A percentile compares a stretch with the other conserved stretches of the same genome.
Evolutionary conservation across 805 yeast species (phyloP).

Genomic region (Pichia phayaonensis): DNA sequence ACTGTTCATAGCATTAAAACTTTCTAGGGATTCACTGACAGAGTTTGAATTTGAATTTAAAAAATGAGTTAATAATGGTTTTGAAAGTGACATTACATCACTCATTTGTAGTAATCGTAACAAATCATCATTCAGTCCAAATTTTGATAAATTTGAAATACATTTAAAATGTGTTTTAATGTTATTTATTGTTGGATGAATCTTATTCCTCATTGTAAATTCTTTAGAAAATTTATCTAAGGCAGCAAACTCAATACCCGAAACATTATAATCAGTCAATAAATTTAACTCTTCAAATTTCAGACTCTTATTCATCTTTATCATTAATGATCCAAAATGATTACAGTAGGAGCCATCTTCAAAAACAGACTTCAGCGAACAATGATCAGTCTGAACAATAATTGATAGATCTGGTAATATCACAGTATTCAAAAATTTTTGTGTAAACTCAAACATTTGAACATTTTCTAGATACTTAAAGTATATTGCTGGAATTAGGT

Average conservation of each 20-base stretch:
- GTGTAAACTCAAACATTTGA: slow-evolving; percentile 42
- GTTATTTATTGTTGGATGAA: background rate
- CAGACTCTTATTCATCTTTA: slow-evolving; percentile 53
- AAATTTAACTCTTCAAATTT: slow-evolving; percentile 70
- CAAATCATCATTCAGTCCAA: slow-evolving; percentile 59
- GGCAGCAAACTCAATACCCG: slow-evolving; percentile 40
- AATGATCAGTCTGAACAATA: slow-evolving; percentile 44
- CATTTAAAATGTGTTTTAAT: slow-evolving; percentile 5
- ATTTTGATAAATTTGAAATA: slow-evolving; percentile 38
- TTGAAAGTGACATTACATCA: slow-evolving; percentile 68
- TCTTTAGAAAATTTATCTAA: slow-evolving; percentile 32
- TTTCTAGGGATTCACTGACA: slow-evolving; percentile 46
- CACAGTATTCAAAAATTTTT: slow-evolving; percentile 43
- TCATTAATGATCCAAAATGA: slow-evolving; percentile 52
- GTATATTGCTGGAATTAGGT: slow-evolving; percentile 59
- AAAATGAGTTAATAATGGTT: slow-evolving; percentile 46
- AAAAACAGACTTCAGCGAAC: slow-evolving; percentile 44
- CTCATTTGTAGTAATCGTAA: slow-evolving; percentile 68
- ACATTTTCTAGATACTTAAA: slow-evolving; percentile 47
- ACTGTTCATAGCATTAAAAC: slow-evolving; percentile 31
- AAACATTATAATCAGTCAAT: slow-evolving; percentile 37
- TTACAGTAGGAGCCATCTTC: slow-evolving; percentile 65
- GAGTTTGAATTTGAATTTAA: slow-evolving; percentile 42
- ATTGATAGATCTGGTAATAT: slow-evolving; percentile 47
- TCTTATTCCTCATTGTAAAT: slow-evolving; percentile 21